A percentile compares a stretch with the other conserved stretches of the same genome.
phyloP scores from a whole-genome alignment of 257 asterid species.

The Capsicum pubescens region DNA sequence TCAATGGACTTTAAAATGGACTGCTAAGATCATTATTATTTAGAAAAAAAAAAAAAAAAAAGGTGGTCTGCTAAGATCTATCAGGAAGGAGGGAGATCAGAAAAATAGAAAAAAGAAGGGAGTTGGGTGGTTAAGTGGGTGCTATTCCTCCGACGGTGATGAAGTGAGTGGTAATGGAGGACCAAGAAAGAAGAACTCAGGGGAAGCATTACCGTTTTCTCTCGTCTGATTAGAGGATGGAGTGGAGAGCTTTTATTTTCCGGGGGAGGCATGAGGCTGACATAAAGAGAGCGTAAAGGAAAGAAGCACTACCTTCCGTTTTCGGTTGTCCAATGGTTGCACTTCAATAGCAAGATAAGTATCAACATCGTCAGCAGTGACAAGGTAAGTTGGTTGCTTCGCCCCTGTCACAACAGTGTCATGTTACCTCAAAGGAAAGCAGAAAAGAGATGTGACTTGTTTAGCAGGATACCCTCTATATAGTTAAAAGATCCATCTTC shows the following conservation, averaged over 20 bases:
- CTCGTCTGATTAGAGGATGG: constrained; percentile 3
- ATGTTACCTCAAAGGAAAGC: constrained; percentile 34
- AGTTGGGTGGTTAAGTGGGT: too few relatives aligned
- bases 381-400: constrained; percentile 90
- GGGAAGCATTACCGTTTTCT: neutral
- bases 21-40: too few relatives aligned
- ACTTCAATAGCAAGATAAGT: constrained; percentile 96
- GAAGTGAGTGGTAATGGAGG: too few relatives aligned
- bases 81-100: too few relatives aligned
- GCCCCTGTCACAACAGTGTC: constrained; percentile 67
- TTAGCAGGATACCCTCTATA: constrained; percentile 71
- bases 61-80: too few relatives aligned
- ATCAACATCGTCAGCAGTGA: constrained; percentile 93
- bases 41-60: too few relatives aligned
- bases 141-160: too few relatives aligned
- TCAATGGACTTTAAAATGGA: too few relatives aligned
- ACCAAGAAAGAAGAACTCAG: too few relatives aligned
- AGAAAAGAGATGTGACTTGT: constrained; percentile 20
- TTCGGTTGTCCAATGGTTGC: constrained; percentile 94
- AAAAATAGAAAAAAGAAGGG: too few relatives aligned
- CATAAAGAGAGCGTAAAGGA: neutral
- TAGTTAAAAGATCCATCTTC: constrained; percentile 95
- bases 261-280: neutral
- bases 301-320: constrained; percentile 74
- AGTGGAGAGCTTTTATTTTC: neutral